Base-by-base conservation (phyloP, 208 protist genomes). In the Acanthamoeba sp. region DNA sequence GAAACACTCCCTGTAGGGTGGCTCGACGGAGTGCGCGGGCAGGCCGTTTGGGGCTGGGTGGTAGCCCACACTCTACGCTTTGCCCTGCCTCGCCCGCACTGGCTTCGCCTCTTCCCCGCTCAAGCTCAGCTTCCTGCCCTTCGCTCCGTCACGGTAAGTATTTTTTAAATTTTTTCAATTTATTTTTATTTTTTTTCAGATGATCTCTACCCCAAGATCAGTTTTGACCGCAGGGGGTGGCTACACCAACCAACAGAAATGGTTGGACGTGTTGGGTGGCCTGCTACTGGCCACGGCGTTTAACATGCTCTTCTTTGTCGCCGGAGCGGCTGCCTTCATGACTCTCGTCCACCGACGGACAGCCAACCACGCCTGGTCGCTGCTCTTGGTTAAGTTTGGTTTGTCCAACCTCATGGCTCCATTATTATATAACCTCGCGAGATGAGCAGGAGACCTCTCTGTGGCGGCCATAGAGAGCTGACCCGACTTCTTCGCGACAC, bases 301-400 rank as follows among this genome's bases (percentile, higher is more conserved):
- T 20, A 57, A 57, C n/a, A 14, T 85, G 27, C 20, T 85, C 38
- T 59, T 85, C 42, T 85, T 85, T 32, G 45, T 85, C 42, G 76
- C 76, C 9, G 76, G 76, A 4, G 76, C 76, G 2, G 76, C n/a
- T 24, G 76, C 76, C 45, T 85, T 48, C 45, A 50, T 85, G 27
- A 59, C 76, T 6, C 6, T 85, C 27, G 45, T 38, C 3, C 76
- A 85, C 22, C 24, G 45, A 29, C 38, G 76, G 1, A 42, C 12
- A n/a, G 76, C 16, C 69, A 80, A 34, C 38, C 16, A 29, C 20
- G 40, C 20, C 22, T 85, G 76, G 76, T 57, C 76, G 1, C 45
- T 85, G 2, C 76, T 85, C 27, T 24, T 85, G 42, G 42, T 59
- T n/a, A 85, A 85, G 45, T 85, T 85, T 38, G 76, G 76, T 78